Evolutionary conservation across 2,329 filamentous ascomycete genomes (phyloP).

Genomic region (Fusarium algeriense): DNA sequence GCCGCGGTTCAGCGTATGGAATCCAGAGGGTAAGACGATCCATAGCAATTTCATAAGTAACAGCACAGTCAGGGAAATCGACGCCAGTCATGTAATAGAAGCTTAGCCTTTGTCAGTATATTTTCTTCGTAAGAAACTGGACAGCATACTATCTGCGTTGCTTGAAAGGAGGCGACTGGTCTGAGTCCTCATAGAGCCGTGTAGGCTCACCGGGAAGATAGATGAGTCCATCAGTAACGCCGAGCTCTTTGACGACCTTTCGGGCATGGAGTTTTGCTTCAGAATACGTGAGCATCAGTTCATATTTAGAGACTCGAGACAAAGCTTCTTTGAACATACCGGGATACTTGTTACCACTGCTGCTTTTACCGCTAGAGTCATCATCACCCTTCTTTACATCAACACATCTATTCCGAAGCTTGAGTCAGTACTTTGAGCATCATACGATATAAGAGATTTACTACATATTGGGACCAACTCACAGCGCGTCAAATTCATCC

Average conservation of each 20-base stretch:
- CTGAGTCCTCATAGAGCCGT: constrained; percentile 68
- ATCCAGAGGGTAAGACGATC: constrained; percentile 80
- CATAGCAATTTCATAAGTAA: constrained; percentile 68
- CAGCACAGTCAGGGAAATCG: constrained; percentile 65
- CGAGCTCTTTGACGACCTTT: constrained; percentile 66
- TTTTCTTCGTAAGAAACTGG: background rate
- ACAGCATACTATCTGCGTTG: constrained; percentile 68
- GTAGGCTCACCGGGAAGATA: constrained; percentile 67
- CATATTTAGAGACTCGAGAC: background rate
- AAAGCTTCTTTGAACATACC: constrained; percentile 44
- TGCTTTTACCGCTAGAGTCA: constrained; percentile 30
- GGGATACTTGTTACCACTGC: constrained; percentile 52
- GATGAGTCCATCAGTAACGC: constrained; percentile 63
- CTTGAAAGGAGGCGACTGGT: constrained; percentile 67
- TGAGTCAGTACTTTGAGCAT: constrained; percentile 1
- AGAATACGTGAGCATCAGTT: background rate
- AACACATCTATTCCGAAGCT: constrained; percentile 48
- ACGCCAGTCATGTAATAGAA: constrained; percentile 71
- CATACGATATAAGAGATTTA: no score
- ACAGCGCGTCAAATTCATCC: constrained; percentile 69
- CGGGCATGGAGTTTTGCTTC: constrained; percentile 68
- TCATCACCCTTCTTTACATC: constrained; percentile 52
- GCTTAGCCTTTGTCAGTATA: constrained; percentile 50
- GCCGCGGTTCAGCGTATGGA: constrained; percentile 72
- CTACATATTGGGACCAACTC: constrained; percentile 43